These are phyloP conservation scores for Leucocoprinus birnbaumii DNA, from an alignment of 768 basidiomycete genomes.

Conservation along the genomic window DNA sequence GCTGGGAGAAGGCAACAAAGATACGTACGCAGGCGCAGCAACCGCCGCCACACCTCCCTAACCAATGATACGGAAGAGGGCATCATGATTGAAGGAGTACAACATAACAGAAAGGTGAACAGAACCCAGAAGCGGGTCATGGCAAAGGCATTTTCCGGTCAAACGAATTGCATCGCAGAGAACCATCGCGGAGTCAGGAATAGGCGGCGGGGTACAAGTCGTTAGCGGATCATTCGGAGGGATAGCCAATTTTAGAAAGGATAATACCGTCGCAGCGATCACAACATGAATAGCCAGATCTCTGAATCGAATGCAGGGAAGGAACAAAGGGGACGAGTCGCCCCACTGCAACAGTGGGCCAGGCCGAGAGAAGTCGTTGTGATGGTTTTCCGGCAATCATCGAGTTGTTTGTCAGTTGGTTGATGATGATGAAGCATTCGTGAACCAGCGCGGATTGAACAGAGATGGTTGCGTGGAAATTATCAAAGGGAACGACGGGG, in stretches of 20 bases:
- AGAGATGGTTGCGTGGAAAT: slow-evolving; percentile 12
- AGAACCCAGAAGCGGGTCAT: neutral
- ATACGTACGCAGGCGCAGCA: slow-evolving; percentile 36
- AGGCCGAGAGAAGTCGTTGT: neutral
- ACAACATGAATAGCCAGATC: slow-evolving; percentile 62
- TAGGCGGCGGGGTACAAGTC: neutral
- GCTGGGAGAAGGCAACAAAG: neutral
- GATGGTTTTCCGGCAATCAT: neutral
- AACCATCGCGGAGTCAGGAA: no score
- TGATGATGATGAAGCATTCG: neutral
- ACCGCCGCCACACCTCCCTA: slow-evolving; percentile 42
- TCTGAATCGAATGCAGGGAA: slow-evolving; percentile 63
- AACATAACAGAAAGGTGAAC: neutral
- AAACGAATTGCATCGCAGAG: no score
- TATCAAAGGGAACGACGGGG: neutral
- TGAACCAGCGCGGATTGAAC: neutral
- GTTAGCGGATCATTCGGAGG: slow-evolving; percentile 9
- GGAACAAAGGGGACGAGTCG: slow-evolving; percentile 57
- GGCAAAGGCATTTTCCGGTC: neutral
- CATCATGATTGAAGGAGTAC: slow-evolving; percentile 1
- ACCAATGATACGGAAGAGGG: neutral
- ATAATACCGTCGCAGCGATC: slow-evolving; percentile 55
- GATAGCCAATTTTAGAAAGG: neutral
- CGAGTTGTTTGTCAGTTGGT: neutral
- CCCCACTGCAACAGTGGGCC: slow-evolving; percentile 43